phyloP scores from a whole-genome alignment of 768 basidiomycete genomes.

The Pisolithus orientalis region DNA sequence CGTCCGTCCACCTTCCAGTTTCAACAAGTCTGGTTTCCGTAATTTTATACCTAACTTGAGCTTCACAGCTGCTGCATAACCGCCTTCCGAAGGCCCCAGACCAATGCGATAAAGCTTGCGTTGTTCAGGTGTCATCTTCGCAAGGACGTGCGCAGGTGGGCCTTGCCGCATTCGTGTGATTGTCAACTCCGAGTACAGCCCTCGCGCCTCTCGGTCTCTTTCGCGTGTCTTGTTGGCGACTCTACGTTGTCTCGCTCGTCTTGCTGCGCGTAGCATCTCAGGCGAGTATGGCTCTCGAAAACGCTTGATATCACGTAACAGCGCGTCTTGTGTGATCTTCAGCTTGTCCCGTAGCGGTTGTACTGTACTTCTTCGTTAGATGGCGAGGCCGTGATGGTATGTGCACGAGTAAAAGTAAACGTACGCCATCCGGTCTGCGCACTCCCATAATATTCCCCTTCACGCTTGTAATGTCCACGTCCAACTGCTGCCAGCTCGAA shows the following conservation, averaged over 20 bases:
- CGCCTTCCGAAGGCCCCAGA: constrained; percentile 53
- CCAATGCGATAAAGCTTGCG: constrained; percentile 45
- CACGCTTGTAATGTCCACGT: background rate
- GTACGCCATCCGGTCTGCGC: constrained; percentile 1
- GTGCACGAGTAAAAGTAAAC: background rate
- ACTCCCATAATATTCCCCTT: constrained; percentile 30
- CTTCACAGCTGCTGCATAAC: constrained; percentile 68
- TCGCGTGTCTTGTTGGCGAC: constrained; percentile 62
- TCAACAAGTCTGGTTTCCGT: constrained; percentile 28
- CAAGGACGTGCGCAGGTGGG: constrained; percentile 58
- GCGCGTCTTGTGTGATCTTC: constrained; percentile 25
- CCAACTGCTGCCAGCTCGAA: constrained; percentile 31
- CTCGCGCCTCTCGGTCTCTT: constrained; percentile 52
- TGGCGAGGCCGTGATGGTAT: no score
- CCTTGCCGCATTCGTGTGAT: constrained; percentile 43
- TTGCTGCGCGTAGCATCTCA: constrained; percentile 42
- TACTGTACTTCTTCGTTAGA: constrained; percentile 21
- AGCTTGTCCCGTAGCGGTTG: constrained; percentile 30
- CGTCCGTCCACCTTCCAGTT: constrained; percentile 26
- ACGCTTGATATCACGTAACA: constrained; percentile 39
- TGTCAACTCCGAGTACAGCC: constrained; percentile 50
- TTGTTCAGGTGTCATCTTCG: constrained; percentile 43
- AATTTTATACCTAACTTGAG: constrained; percentile 46
- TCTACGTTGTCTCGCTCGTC: constrained; percentile 53
- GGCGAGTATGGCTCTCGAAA: constrained; percentile 37